Evolutionary conservation across 192 early-diverging fungal species (phyloP).

Genomic region (Coemansia sp.): DNA sequence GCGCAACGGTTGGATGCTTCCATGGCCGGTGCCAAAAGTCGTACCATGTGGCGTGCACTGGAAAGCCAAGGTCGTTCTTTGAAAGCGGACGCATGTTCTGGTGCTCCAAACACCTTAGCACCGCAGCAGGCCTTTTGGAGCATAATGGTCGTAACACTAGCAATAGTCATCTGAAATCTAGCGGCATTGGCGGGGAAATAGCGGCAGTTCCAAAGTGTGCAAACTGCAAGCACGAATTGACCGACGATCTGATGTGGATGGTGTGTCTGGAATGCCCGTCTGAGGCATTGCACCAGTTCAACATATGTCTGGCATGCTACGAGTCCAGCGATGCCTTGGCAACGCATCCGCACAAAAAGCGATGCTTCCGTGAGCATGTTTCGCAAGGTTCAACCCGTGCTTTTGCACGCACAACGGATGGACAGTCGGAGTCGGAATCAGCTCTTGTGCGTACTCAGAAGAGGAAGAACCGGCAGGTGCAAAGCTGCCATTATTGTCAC

Average conservation of each 20-base stretch:
- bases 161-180: neutral
- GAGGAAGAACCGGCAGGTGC: neutral
- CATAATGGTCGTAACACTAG: neutral
- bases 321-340: constrained; percentile 46
- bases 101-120: constrained; percentile 75
- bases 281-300: constrained; percentile 29
- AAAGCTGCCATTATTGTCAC: constrained; percentile 52
- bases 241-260: constrained; percentile 52
- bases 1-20: constrained; percentile 88
- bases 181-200: constrained; percentile 5
- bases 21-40: constrained; percentile 77
- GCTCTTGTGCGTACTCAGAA: constrained; percentile 7
- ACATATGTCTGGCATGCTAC: constrained; percentile 48
- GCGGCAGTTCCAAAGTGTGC: constrained; percentile 47
- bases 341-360: constrained; percentile 53
- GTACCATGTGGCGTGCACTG: constrained; percentile 82
- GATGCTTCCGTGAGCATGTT: constrained; percentile 54
- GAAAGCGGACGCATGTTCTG: constrained; percentile 83
- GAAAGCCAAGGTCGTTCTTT: constrained; percentile 68
- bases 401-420: neutral
- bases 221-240: constrained; percentile 27
- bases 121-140: neutral
- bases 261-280: constrained; percentile 43
- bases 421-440: constrained; percentile 10
- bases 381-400: neutral